phyloP scores from a whole-genome alignment of 2,329 filamentous ascomycete species.

The Diplodia seriata region DNA sequence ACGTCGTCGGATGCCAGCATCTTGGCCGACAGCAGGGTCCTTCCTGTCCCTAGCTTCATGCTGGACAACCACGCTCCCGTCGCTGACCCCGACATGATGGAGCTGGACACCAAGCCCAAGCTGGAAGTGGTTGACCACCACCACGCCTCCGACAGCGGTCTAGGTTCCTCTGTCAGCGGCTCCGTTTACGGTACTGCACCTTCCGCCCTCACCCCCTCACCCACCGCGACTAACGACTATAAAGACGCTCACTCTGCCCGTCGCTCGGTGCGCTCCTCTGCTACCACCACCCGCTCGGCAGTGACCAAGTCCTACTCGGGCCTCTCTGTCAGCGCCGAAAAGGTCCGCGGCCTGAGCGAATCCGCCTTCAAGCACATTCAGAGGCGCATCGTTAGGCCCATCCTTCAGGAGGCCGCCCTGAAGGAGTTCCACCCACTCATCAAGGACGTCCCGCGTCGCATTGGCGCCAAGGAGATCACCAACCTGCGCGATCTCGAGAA shows the following conservation, averaged over 20 bases:
- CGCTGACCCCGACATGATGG: constrained; percentile 47
- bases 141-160: constrained; percentile 84
- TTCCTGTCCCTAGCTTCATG: constrained; percentile 56
- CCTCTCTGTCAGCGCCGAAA: constrained; percentile 47
- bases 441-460: constrained; percentile 77
- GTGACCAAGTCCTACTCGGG: constrained; percentile 55
- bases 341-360: constrained; percentile 68
- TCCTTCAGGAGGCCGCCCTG: constrained; percentile 74
- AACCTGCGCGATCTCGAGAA: constrained; percentile 95
- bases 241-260: constrained; percentile 45
- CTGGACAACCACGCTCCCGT: constrained; percentile 45
- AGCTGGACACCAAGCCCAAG: constrained; percentile 55
- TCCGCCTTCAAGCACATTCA: constrained; percentile 79
- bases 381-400: constrained; percentile 76
- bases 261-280: constrained; percentile 48
- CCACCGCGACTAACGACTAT: constrained; percentile 40
- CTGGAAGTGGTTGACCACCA: constrained; percentile 56
- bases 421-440: constrained; percentile 84
- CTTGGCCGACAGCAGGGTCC: constrained; percentile 56
- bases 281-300: constrained; percentile 47
- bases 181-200: constrained; percentile 50
- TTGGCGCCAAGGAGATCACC: constrained; percentile 83
- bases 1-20: constrained; percentile 45
- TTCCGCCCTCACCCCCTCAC: constrained; percentile 36
- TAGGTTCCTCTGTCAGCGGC: constrained; percentile 81